Percentiles rank a stretch among this genome's conserved stretches.
Evolutionary conservation across 2,329 filamentous ascomycete genomes (phyloP).

Genomic region (Sclerotinia trifoliorum): DNA sequence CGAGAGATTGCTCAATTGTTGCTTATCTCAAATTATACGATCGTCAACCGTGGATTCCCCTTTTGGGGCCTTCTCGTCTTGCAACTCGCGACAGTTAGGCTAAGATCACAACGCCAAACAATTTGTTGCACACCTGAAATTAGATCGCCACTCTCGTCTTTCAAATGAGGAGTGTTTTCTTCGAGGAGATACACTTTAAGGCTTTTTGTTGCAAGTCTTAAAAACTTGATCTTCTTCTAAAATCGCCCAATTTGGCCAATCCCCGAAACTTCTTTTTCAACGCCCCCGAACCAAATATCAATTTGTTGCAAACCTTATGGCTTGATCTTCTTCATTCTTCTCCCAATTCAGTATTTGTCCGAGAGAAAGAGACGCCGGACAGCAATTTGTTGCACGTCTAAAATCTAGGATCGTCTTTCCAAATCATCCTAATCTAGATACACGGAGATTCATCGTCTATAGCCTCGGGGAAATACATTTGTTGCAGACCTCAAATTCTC

Average conservation of each 20-base stretch:
- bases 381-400: conserved; percentile 1
- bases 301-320: neutral
- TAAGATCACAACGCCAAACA: neutral
- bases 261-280: conserved; percentile 6
- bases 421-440: conserved; percentile 7
- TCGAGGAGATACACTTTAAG: neutral
- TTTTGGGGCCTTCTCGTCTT: neutral
- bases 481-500: neutral
- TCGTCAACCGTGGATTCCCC: conserved; percentile 17
- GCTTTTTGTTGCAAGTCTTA: conserved; percentile 22
- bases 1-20: neutral
- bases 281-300: neutral
- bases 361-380: neutral
- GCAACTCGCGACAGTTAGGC: neutral
- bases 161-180: neutral
- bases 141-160: neutral
- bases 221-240: conserved; percentile 16
- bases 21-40: conserved; percentile 12
- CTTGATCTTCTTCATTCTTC: neutral
- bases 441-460: neutral
- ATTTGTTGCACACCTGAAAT: conserved; percentile 6
- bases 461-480: neutral
- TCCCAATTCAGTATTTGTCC: neutral
- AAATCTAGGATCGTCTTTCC: conserved; percentile 10
- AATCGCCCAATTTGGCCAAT: neutral